Evolutionary conservation across 2,329 filamentous ascomycete species (phyloP), one percentile per base, ranked within the genome.

Genomic region (Curvularia eragrostidis): DNA sequence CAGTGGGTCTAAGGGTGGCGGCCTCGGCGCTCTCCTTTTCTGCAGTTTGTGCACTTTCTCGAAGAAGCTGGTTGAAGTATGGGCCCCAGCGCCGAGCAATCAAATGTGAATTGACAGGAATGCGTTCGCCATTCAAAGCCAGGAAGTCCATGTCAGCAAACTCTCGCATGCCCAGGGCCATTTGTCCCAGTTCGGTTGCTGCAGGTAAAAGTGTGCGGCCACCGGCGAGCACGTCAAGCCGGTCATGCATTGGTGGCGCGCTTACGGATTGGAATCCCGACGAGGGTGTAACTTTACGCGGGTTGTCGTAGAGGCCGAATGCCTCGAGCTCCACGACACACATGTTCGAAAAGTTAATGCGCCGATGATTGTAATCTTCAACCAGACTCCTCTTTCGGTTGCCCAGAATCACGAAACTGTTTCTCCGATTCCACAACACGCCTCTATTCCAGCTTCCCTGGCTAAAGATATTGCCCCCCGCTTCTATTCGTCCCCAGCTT

Each of bases 391-490:
- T 84, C 77, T 96, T 97, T 36, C 95, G 87, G 75, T 97, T 96
- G 46, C 95, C 95, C 36, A 99, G 83, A 62, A 99, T 94, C 32
- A 98, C 93, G 79, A 98, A 99, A 0, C 92, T 91, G 73, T 97
- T 99, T 62, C 95, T 86, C 42, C 94, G 86, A 70, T 91, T 91
- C 95, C 95, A 99, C 7, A 99, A 78, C 28, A 99, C 87, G 39
- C 95, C 95, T 56, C 95, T 85, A 73, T 99, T 99, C 95, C 95
- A 99, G 77, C 94, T 98, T 43, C 95, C 95, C 74, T 97, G 92
- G 70, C 91, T 94, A 76, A 99, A 98, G 3, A 98, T 93, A 61
- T 89, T 93, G 8, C 93, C 75, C 23, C 93, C 94, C 0, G 93
- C 95, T 77, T 99, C 95, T 64, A 99, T 98, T 8, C 94, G 90